A percentile compares a stretch with the other conserved stretches of the same genome.
phyloP scores from a whole-genome alignment of 495 filamentous ascomycete genomes.

The Penicillium coffeae region DNA sequence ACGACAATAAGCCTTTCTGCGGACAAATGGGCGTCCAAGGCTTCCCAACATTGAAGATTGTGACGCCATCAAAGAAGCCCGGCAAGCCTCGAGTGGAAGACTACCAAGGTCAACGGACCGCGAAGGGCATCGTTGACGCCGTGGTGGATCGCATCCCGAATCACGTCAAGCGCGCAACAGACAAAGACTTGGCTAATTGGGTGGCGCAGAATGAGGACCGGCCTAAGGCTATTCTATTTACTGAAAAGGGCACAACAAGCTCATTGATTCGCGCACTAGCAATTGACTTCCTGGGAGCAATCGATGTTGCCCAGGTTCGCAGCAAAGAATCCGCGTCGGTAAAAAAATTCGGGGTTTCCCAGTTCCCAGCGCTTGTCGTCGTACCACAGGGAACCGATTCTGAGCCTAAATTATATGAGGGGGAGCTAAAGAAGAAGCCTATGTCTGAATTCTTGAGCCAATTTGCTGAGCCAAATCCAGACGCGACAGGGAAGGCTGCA shows the following conservation, averaged over 20 bases:
- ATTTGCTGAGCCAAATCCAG: conserved; percentile 67
- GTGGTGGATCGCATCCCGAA: conserved; percentile 87
- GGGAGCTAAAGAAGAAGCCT: conserved; percentile 79
- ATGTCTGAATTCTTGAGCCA: conserved; percentile 83
- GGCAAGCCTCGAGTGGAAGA: conserved; percentile 87
- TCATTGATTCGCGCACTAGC: conserved; percentile 79
- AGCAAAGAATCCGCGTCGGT: conserved; percentile 73
- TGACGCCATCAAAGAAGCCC: conserved; percentile 76
- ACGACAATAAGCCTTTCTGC: conserved; percentile 87
- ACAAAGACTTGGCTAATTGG: conserved; percentile 76
- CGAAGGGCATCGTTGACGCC: conserved; percentile 82
- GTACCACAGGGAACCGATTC: conserved; percentile 67
- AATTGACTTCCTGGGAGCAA: conserved; percentile 82
- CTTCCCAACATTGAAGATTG: conserved; percentile 95
- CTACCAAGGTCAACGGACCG: conserved; percentile 77
- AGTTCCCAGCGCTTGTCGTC: conserved; percentile 78
- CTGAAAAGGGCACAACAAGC: conserved; percentile 85
- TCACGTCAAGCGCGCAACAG: conserved; percentile 75
- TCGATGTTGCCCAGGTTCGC: conserved; percentile 79
- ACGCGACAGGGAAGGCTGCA: conserved; percentile 44
- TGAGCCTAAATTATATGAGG: conserved; percentile 69
- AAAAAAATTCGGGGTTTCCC: conserved; percentile 67
- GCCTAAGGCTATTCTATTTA: conserved; percentile 89
- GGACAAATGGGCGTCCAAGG: conserved; percentile 86
- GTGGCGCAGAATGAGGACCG: conserved; percentile 66